These are phyloP conservation scores for Elongisporangium prolatum DNA, from an alignment of 352 stramenopile species.

Conservation along the genomic window DNA sequence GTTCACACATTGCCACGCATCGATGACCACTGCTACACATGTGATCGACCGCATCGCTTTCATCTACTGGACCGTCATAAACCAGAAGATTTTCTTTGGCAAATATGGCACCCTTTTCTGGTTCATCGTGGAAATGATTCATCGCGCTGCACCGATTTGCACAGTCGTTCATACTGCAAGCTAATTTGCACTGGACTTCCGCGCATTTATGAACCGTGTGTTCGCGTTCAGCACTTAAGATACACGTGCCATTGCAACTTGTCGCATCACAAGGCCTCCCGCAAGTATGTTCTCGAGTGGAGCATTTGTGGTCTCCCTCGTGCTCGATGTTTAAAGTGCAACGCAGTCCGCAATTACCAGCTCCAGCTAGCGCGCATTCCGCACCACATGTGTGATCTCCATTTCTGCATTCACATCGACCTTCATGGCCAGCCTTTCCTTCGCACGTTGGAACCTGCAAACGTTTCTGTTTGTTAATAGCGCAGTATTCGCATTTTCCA, in stretches of 20 bases:
- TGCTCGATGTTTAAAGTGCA: constrained; percentile 24
- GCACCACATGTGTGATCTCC: constrained; percentile 31
- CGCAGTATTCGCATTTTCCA: constrained; percentile 29
- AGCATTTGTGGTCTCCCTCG: constrained; percentile 26
- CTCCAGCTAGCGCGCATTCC: constrained; percentile 14
- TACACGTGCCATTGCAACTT: constrained; percentile 27
- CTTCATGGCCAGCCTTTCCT: constrained; percentile 26
- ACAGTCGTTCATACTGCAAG: constrained; percentile 27
- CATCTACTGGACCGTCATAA: too few species aligned
- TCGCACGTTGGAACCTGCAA: constrained; percentile 21
- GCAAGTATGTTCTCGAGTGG: constrained; percentile 28
- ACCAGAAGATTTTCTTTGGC: constrained; percentile 14
- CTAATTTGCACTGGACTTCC: constrained; percentile 23
- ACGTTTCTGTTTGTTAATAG: constrained; percentile 7
- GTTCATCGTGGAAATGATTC: constrained; percentile 38
- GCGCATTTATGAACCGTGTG: constrained; percentile 35
- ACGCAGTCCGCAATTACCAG: constrained; percentile 26
- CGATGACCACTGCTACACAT: constrained; percentile 25
- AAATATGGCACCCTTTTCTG: constrained; percentile 10
- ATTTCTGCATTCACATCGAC: constrained; percentile 30
- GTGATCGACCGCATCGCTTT: constrained; percentile 6
- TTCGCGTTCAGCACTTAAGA: constrained; percentile 15
- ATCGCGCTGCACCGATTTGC: constrained; percentile 20
- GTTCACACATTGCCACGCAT: constrained; percentile 21
- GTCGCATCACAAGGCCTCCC: constrained; percentile 21